Percentiles rank a stretch among this genome's conserved stretches.
phyloP scores from a whole-genome alignment of 306 rosid species.

The Vigna trinervia region DNA sequence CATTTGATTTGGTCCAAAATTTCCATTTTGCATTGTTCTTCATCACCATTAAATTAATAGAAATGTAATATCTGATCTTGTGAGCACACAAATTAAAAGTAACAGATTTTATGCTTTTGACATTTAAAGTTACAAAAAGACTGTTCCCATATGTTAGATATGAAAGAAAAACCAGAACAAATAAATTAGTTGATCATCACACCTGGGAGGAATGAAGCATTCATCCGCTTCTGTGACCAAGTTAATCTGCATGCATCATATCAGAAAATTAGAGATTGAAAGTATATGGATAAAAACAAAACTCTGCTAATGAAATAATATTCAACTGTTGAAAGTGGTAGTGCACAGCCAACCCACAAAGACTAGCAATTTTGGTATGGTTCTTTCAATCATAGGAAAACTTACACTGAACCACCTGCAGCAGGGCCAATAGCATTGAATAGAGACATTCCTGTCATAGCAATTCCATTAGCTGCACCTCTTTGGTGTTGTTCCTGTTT shows the following conservation, averaged over 20 bases:
- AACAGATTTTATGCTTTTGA: neutral
- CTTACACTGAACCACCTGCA: conserved; percentile 81
- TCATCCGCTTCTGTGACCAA: conserved; percentile 58
- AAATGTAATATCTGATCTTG: neutral
- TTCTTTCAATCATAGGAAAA: conserved; percentile 24
- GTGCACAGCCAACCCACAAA: no score
- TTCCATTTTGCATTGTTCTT: no score
- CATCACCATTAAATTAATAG: no score
- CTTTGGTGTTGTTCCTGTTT: conserved; percentile 80
- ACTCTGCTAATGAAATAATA: no score
- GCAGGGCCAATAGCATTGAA: conserved; percentile 92
- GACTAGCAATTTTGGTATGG: no score
- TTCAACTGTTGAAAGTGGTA: no score
- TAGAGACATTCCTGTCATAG: conserved; percentile 83
- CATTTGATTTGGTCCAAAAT: no score
- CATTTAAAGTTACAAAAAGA: neutral
- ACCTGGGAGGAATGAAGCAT: conserved; percentile 61
- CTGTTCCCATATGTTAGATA: neutral
- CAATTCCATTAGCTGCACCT: conserved; percentile 88
- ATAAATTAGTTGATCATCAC: conserved; percentile 14
- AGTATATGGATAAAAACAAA: neutral
- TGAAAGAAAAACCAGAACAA: neutral
- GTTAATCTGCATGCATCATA: conserved; percentile 47
- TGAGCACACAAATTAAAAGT: neutral
- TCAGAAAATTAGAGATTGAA: conserved; percentile 6